Conservation (phyloP, 805 yeast species). For the Ogataea kodamae region DNA sequence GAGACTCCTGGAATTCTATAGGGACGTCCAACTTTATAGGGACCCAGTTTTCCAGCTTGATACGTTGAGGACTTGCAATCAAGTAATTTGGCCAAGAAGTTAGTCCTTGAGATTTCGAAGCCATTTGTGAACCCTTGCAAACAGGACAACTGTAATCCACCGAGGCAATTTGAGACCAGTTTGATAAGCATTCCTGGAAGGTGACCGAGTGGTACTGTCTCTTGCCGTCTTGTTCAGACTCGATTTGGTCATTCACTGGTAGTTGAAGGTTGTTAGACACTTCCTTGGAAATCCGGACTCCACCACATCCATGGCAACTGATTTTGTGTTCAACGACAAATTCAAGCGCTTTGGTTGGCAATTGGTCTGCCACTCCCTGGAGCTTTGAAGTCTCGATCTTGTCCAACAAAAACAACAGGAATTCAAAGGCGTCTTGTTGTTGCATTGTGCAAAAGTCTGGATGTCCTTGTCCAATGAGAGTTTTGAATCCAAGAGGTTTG, state of each 20-base stretch:
- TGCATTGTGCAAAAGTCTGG: conserved; percentile 79
- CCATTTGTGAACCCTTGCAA: conserved; percentile 40
- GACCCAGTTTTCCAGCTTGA: conserved; percentile 83
- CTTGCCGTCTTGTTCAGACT: conserved; percentile 41
- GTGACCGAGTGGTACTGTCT: conserved; percentile 47
- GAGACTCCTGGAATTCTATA: conserved; percentile 40
- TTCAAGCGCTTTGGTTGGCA: conserved; percentile 55
- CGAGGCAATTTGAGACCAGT: conserved; percentile 44
- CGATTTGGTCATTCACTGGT: conserved; percentile 45
- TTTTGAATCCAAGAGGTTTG: conserved; percentile 71
- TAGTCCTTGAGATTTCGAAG: conserved; percentile 47
- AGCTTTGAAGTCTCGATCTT: conserved; percentile 50
- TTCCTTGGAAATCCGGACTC: conserved; percentile 56
- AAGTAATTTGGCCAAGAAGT: conserved; percentile 67
- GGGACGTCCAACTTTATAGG: conserved; percentile 82
- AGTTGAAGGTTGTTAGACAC: conserved; percentile 63
- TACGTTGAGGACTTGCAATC: conserved; percentile 72
- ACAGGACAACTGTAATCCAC: conserved; percentile 63
- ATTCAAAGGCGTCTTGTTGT: conserved; percentile 96
- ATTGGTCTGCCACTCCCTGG: conserved; percentile 28
- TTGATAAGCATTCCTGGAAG: conserved; percentile 46
- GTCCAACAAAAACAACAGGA: conserved; percentile 64
- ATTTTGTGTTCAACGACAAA: conserved; percentile 65
- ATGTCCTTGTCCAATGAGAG: conserved; percentile 72
- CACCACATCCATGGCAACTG: conserved; percentile 52